Conservation (phyloP, 2,329 filamentous ascomycete species). For the Periconia sp. region DNA sequence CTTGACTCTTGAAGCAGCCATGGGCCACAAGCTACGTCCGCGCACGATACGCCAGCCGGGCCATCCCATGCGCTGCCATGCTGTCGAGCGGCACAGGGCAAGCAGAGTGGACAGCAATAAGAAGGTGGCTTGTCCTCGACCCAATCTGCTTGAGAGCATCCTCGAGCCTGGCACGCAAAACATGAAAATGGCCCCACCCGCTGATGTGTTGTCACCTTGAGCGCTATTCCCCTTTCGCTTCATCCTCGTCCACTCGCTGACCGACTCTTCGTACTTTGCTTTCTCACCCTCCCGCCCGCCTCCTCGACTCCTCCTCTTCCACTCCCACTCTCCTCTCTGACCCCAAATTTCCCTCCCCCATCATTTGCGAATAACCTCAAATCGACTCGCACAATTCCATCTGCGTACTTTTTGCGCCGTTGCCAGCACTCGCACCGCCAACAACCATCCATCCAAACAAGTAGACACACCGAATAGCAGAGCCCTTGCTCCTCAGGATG, state of each 20-base stretch:
- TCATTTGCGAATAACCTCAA: neutral
- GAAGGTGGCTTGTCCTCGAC: constrained; percentile 35
- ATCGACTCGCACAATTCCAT: constrained; percentile 22
- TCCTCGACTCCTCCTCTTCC: neutral
- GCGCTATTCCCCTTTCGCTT: constrained; percentile 21
- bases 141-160: constrained; percentile 35
- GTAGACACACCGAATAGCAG: constrained; percentile 24
- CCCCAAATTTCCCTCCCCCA: constrained; percentile 25
- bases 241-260: constrained; percentile 26
- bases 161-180: constrained; percentile 15
- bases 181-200: constrained; percentile 36
- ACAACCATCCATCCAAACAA: neutral
- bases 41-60: constrained; percentile 14
- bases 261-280: constrained; percentile 34
- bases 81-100: constrained; percentile 20
- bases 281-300: constrained; percentile 14
- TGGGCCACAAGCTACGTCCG: too few relatives aligned
- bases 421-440: neutral
- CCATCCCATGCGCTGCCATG: neutral
- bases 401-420: constrained; percentile 13
- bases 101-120: too few relatives aligned
- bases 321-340: constrained; percentile 12
- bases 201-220: constrained; percentile 42
- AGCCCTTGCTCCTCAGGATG: constrained; percentile 48
- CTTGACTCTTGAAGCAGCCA: constrained; percentile 5